A percentile compares a stretch with the other conserved stretches of the same genome.
Evolutionary conservation across 202 grass and related monocot species (phyloP).

Genomic region (Zoysia matrella): DNA sequence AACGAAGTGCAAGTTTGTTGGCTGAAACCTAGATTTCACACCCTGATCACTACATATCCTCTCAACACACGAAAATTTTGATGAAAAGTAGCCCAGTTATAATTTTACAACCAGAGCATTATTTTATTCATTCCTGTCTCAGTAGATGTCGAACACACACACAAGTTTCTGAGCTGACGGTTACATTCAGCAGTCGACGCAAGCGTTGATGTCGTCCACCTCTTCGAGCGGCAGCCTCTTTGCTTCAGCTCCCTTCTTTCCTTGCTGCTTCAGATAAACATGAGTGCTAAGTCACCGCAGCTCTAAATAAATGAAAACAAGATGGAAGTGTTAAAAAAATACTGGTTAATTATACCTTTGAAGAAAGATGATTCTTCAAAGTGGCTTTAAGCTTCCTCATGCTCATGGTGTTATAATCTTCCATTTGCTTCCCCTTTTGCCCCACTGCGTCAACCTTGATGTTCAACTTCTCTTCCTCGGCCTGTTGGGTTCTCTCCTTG

Average conservation of each 20-base stretch:
- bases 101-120: constrained; percentile 40
- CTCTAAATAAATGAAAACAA: neutral
- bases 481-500: neutral
- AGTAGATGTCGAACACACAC: neutral
- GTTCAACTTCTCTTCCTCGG: neutral
- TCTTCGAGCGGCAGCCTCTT: constrained; percentile 51
- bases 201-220: constrained; percentile 41
- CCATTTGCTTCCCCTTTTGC: neutral
- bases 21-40: constrained; percentile 71
- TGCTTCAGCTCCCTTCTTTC: constrained; percentile 21
- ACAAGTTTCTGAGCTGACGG: neutral
- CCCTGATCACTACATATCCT: neutral
- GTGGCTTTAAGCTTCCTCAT: constrained; percentile 62
- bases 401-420: constrained; percentile 43
- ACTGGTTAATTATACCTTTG: constrained; percentile 44
- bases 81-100: constrained; percentile 39
- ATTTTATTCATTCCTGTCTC: constrained; percentile 15
- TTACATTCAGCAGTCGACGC: constrained; percentile 11
- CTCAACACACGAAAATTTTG: constrained; percentile 42
- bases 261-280: constrained; percentile 30
- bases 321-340: constrained; percentile 1
- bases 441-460: too few species aligned
- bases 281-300: neutral
- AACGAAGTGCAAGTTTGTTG: neutral
- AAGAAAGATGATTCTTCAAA: constrained; percentile 46